Base-by-base conservation (phyloP, 306 rosid species). In the Chamaecrista fasciculata region DNA sequence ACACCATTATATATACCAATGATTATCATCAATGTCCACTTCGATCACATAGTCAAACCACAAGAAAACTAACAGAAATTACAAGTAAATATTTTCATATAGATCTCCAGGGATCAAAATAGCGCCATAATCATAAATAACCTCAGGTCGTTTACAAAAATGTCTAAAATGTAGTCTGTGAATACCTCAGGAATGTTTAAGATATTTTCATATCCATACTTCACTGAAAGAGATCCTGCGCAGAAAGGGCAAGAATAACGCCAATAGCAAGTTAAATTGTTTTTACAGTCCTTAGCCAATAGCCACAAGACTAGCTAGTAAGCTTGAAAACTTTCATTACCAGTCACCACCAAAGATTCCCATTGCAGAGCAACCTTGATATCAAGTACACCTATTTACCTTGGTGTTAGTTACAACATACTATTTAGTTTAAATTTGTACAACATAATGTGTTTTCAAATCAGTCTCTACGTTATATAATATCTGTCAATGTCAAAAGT, bases 41-140 rank as follows among this genome's bases (percentile, higher is more conserved):
- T 50, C 60, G 24, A 77, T 6, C 28, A 44, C 47, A 2, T 2
- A 11, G 15, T 68, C 34, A 47, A 53, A 67, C 24, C 34, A 34
- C 15, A 42, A 7, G 34, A 24, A 12, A 53, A 77, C 11, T 40
- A 31, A 63, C 19, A 51, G 44, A 34, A 29, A 15, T 16, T 46
- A 23, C 49, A 26, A 71, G 44, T 28, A 66, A 15, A 60, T 43
- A 70, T 7, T 16, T 58, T 24, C 67, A 66, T 59, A 48, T 49
- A 95, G 82, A 72, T 97, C 99, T 84, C 91, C 99, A 23, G 99
- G 99, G 49, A 95, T 91, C 68, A 95, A 96, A 78, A 95, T 91
- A 74, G 91, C 96, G 77, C 99, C 99, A 33, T 95, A 95, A 72
- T 95, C 91, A 70, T 79, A 91, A 58, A 85, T 91, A 71, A 58